Percentiles rank a stretch among this genome's conserved stretches.
Evolutionary conservation across 371 early-diverging fungal species (phyloP).

Genomic region (Syncephalis plumigaleata): DNA sequence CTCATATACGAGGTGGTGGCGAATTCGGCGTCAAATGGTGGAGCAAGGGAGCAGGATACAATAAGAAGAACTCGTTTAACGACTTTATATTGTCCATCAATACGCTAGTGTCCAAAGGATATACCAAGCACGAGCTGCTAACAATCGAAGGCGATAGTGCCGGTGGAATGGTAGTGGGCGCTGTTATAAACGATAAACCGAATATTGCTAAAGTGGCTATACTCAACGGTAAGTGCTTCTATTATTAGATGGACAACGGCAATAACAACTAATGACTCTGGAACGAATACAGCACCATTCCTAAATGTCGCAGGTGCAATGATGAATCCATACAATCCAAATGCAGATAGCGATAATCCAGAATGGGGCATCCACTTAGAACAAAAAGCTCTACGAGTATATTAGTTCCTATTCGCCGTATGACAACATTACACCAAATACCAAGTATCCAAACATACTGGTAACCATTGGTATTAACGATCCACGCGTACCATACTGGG

Average conservation of each 20-base stretch:
- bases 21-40: constrained; percentile 38
- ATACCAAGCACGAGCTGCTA: constrained; percentile 22
- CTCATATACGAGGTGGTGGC: constrained; percentile 38
- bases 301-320: constrained; percentile 31
- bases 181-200: constrained; percentile 27
- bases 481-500: constrained; percentile 33
- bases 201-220: constrained; percentile 30
- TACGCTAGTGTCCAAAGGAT: constrained; percentile 29
- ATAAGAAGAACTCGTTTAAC: constrained; percentile 35
- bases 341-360: constrained; percentile 28
- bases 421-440: constrained; percentile 8
- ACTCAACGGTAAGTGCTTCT: too few species aligned
- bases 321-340: constrained; percentile 29
- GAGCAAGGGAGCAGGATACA: constrained; percentile 30
- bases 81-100: constrained; percentile 31
- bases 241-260: too few species aligned
- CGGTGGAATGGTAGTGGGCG: constrained; percentile 35
- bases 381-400: constrained; percentile 17
- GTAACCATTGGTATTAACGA: constrained; percentile 41
- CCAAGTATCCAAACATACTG: constrained; percentile 28
- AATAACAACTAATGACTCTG: too few species aligned
- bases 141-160: constrained; percentile 38
- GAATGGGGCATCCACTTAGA: constrained; percentile 27
- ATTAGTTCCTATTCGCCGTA: constrained; percentile 28
- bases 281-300: constrained; percentile 31